Conservation (phyloP, 2,329 filamentous ascomycete species). For the Periconia sp. region DNA sequence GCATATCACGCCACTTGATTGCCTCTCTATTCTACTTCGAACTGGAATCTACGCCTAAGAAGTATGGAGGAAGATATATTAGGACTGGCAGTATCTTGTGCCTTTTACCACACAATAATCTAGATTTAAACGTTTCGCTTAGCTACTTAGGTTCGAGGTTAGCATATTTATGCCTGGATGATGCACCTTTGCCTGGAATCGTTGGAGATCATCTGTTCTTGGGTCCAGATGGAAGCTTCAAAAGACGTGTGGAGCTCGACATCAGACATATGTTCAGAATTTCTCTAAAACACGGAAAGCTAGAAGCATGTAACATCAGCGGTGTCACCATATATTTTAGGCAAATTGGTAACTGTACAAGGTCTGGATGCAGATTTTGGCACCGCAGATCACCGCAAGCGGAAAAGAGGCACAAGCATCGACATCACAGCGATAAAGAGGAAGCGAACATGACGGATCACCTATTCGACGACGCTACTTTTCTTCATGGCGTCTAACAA, state of each 20-base stretch:
- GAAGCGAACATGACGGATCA: no score
- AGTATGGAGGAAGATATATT: constrained; percentile 15
- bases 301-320: constrained; percentile 19
- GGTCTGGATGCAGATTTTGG: constrained; percentile 15
- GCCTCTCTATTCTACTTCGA: constrained; percentile 26
- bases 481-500: no score
- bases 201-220: constrained; percentile 13
- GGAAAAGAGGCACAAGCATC: no score
- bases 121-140: constrained; percentile 6
- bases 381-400: constrained; percentile 16
- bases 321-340: constrained; percentile 16
- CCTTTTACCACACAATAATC: constrained; percentile 7
- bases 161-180: no score
- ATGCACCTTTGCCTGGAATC: constrained; percentile 6
- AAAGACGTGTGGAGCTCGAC: constrained; percentile 9
- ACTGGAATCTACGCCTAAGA: constrained; percentile 15
- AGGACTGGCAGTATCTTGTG: constrained; percentile 10
- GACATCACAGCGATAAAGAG: no score
- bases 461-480: no score
- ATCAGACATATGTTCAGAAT: constrained; percentile 13
- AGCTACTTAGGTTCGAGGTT: constrained; percentile 9
- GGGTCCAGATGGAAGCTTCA: constrained; percentile 15
- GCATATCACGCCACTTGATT: constrained; percentile 13
- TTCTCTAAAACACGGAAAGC: constrained; percentile 13
- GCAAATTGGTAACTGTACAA: constrained; percentile 9